Evolutionary conservation across 208 protist species (phyloP), one percentile per base, ranked within the genome.

Genomic region (Naegleria gruberi): DNA sequence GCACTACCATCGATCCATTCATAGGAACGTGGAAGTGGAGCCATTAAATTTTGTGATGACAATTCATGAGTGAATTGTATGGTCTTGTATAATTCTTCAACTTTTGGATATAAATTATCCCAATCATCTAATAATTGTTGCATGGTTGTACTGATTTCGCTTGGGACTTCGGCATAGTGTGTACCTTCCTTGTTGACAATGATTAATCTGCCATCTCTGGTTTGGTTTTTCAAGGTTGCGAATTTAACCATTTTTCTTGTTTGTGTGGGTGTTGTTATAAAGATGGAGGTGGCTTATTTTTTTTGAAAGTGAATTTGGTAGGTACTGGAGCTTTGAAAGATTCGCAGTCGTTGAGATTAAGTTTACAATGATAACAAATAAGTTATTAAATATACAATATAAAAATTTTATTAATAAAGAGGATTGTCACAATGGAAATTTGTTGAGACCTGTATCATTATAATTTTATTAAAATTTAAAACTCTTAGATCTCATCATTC

Each of bases 1-100:
- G 84, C 84, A 88, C 45, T 65, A 30, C 84, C 84, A 88, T 88
- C 84, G n/a, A 88, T 88, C 84, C 84, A 88, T 88, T 88, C 84
- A 88, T 88, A 88, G 15, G 84, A 44, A 51, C 84, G 46, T 42
- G 84, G 84, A 5, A 88, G n/a, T 19, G 84, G 84, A 30, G 45
- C 12, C 7, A 26, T 19, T 1, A 65, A 43, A 51, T 46, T 42
- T 42, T 65, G 41, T 43, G 37, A 40, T n/a, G 23, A 0, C 65
- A 40, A 10, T 47, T n/a, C 23, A 19, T 3, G 46, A 15, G 46
- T 19, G 15, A 65, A 65, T 65, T 65, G 6, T 17, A 26, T 88
- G 40, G 8, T 45, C 26, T 65, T 19, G 10, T 88, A n/a, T 23
- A 88, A 73, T 42, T 88, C 5, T 65, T 88, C 45, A 30, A 43